Base-by-base conservation (phyloP, 768 basidiomycete species). In the Amanita fuliginea region DNA sequence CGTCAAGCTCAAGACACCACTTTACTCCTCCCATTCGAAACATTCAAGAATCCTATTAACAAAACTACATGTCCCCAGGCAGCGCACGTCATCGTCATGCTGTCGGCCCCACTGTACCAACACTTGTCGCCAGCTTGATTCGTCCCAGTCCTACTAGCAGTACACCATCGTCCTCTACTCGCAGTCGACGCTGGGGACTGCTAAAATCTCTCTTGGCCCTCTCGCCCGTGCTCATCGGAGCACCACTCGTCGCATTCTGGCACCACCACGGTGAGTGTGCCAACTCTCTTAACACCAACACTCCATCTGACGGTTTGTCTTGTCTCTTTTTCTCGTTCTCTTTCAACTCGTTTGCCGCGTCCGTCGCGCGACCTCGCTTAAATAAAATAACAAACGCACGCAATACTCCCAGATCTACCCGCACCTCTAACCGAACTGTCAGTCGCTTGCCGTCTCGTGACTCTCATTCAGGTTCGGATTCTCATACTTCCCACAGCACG, bases 331-430 rank as follows among this genome's bases (percentile, higher is more conserved):
- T 16, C 10, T 33, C 32, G 10, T 30, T 30, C 30, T 30, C 6
- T 30, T 10, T 4, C 32, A 11, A 32, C 32, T 13, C 13, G 32
- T 39, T n/a, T n/a, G 11, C 16, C 37, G 35, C 14, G 42, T 19
- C 39, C 47, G 28, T n/a, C n/a, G n/a, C n/a, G n/a, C n/a, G n/a
- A n/a, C n/a, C n/a, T n/a, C n/a, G n/a, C n/a, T n/a, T n/a, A n/a
- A n/a, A n/a, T n/a, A n/a, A n/a, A n/a, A n/a, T 24, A 24, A 24
- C 5, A n/a, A 24, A 24, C 22, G 2, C 22, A 24, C 5, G 2
- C 22, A 24, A 4, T 2, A 51, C n/a, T n/a, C n/a, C n/a, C n/a
- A 85, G 83, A 65, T n/a, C 67, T 84, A 33, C 81, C 83, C 9
- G 61, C 65, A 18, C 80, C 83, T 4, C 62, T 79, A 28, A 66